phyloP scores from a whole-genome alignment of 306 rosid genomes.

The Arachis stenosperma region DNA sequence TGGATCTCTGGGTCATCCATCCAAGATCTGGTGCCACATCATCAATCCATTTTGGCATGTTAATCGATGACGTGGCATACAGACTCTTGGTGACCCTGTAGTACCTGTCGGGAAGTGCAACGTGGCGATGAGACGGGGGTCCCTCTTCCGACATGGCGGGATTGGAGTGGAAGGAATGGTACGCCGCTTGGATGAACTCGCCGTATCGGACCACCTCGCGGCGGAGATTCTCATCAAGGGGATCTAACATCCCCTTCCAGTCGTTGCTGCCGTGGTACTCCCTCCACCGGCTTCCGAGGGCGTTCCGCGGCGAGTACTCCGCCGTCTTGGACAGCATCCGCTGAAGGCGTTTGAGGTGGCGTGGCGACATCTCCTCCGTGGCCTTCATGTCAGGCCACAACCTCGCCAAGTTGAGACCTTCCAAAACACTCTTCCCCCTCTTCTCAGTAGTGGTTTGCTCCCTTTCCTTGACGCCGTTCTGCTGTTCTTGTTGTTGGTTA shows the following conservation, averaged over 20 bases:
- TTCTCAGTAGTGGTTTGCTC: constrained; percentile 32
- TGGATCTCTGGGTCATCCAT: constrained; percentile 95
- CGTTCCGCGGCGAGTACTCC: constrained; percentile 79
- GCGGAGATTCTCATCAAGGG: constrained; percentile 93
- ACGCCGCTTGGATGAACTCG: constrained; percentile 85
- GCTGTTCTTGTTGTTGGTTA: background rate
- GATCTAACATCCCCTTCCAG: constrained; percentile 87
- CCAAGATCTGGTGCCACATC: constrained; percentile 80
- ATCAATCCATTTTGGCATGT: constrained; percentile 79
- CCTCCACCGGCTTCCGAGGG: constrained; percentile 68
- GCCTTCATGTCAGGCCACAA: constrained; percentile 70
- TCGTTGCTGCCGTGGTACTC: constrained; percentile 77
- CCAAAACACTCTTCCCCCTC: constrained; percentile 50
- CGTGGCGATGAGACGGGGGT: constrained; percentile 50
- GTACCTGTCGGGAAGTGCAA: constrained; percentile 58
- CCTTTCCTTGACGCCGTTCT: background rate
- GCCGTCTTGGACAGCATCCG: constrained; percentile 60
- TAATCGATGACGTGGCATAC: constrained; percentile 81
- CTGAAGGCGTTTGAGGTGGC: constrained; percentile 66
- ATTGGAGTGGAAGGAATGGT: constrained; percentile 70
- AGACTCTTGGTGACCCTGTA: constrained; percentile 79
- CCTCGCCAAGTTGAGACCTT: constrained; percentile 60
- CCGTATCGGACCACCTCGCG: constrained; percentile 92
- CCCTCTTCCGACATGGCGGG: constrained; percentile 68
- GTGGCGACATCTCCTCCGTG: constrained; percentile 88